These are phyloP conservation scores for Volvariella surrecta DNA, from an alignment of 1,284 basidiomycete genomes.

Conservation along the genomic window DNA sequence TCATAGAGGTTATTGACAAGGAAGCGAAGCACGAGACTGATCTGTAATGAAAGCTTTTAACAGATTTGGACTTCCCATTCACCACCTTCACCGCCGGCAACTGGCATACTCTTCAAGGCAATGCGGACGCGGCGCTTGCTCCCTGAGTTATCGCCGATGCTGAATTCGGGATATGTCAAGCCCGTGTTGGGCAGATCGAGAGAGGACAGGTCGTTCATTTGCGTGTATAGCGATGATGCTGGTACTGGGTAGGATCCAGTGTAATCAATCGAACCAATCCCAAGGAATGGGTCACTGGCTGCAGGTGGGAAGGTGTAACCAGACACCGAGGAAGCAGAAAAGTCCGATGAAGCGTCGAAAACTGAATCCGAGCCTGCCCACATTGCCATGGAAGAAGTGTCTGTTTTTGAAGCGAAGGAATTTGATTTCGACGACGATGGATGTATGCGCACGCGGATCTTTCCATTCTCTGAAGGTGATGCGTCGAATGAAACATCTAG, in stretches of 20 bases:
- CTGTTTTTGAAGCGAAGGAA: conserved; percentile 20
- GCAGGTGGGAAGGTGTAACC: conserved; percentile 12
- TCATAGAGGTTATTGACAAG: no score
- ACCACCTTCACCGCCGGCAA: conserved; percentile 50
- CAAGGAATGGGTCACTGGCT: conserved; percentile 45
- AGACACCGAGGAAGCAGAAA: conserved; percentile 16
- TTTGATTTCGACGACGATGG: conserved; percentile 34
- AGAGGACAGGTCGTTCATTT: conserved; percentile 18
- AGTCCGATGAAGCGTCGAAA: conserved; percentile 13
- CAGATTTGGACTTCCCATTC: conserved; percentile 70
- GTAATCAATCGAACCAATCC: conserved; percentile 34
- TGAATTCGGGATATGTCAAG: conserved; percentile 33
- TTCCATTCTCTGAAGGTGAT: conserved; percentile 51
- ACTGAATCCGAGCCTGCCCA: conserved; percentile 15
- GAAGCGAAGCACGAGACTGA: no score
- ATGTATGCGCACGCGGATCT: conserved; percentile 67
- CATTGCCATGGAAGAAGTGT: conserved; percentile 18
- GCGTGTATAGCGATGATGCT: conserved; percentile 20
- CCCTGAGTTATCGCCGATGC: conserved; percentile 23
- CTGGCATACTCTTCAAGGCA: conserved; percentile 54
- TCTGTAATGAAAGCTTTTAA: no score
- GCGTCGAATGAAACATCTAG: conserved; percentile 69
- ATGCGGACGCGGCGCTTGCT: conserved; percentile 48
- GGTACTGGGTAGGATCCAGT: conserved; percentile 25
- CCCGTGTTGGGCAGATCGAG: conserved; percentile 17